Evolutionary conservation across 768 basidiomycete genomes (phyloP), one percentile per base, ranked within the genome.

Genomic region (Leccinum rimulosum): DNA sequence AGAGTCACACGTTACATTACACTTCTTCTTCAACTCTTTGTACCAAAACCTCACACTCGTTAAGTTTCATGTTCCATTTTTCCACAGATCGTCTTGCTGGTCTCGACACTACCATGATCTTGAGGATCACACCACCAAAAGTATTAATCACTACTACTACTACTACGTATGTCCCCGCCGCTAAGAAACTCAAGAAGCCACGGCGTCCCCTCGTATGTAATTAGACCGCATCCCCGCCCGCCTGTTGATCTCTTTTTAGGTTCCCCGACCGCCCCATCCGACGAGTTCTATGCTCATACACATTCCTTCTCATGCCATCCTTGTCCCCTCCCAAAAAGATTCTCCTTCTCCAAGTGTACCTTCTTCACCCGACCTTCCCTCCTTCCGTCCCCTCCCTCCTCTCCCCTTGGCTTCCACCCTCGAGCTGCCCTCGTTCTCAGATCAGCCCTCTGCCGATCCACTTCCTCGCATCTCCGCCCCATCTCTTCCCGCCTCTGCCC

Each of bases 31-130:
- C 25, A 25, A 25, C 25, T 25, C 25, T 25, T 25, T 25, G 25
- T 25, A 25, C 25, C 15, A 33, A 30, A 12, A 33, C 52, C 22
- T 36, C 28, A 12, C 50, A 36, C 55, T 58, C 50, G 14, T 28
- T 25, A 25, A 25, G 25, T 33, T 45, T 48, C 60, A 75, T 75
- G 73, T 70, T 74, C 58, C 72, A 72, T 60, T 71, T 77, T 55
- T 74, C 75, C 56, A 62, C 68, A 45, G 73, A 75, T 59, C 69
- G 76, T 76, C 77, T 77, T 71, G 77, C 76, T 73, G 77, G 77
- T 33, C 76, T 78, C 56, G 76, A 78, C 69, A 59, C 66, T 52
- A 64, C 67, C 54, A 68, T 75, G 72, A 61, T 77, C 66, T 69
- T 76, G 65, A 74, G 67, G 68, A 75, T 74, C 67, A 38, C 64